phyloP scores from a whole-genome alignment of 1,284 basidiomycete species.

The Ceratobasidium sp. region DNA sequence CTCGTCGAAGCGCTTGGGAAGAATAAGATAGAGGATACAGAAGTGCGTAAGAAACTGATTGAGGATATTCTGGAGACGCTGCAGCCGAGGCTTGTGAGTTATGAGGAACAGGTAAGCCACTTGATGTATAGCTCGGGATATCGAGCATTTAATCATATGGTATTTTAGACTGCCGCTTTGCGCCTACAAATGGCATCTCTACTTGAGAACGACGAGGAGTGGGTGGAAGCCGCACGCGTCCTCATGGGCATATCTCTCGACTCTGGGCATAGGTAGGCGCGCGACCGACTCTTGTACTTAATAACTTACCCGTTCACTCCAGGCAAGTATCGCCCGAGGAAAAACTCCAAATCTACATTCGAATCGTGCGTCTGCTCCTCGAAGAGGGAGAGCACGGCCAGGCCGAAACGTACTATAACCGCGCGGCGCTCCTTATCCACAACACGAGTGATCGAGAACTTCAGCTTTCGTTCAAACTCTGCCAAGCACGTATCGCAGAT shows the following conservation, averaged over 20 bases:
- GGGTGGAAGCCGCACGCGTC: constrained; percentile 90
- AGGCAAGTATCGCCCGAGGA: constrained; percentile 85
- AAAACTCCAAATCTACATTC: constrained; percentile 91
- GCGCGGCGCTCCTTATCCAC: constrained; percentile 91
- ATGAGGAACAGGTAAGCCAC: constrained; percentile 89
- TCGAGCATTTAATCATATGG: background rate
- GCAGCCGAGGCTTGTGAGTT: constrained; percentile 84
- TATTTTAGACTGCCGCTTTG: constrained; percentile 79
- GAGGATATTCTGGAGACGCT: constrained; percentile 78
- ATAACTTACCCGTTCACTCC: constrained; percentile 28
- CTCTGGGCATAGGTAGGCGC: constrained; percentile 82
- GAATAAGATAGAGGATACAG: constrained; percentile 67
- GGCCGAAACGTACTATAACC: constrained; percentile 96
- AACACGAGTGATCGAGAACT: constrained; percentile 81
- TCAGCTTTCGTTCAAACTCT: constrained; percentile 85
- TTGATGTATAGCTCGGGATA: constrained; percentile 37
- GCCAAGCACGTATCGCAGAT: constrained; percentile 93
- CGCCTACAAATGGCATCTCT: constrained; percentile 90
- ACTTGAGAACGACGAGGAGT: constrained; percentile 92
- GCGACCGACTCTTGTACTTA: constrained; percentile 17
- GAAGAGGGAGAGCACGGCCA: constrained; percentile 95
- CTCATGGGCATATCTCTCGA: constrained; percentile 93
- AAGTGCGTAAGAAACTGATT: constrained; percentile 74
- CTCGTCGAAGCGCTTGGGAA: constrained; percentile 76
- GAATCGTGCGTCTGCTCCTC: constrained; percentile 93